Evolutionary conservation across 306 rosid genomes (phyloP).

Genomic region (Trifolium fragiferum): DNA sequence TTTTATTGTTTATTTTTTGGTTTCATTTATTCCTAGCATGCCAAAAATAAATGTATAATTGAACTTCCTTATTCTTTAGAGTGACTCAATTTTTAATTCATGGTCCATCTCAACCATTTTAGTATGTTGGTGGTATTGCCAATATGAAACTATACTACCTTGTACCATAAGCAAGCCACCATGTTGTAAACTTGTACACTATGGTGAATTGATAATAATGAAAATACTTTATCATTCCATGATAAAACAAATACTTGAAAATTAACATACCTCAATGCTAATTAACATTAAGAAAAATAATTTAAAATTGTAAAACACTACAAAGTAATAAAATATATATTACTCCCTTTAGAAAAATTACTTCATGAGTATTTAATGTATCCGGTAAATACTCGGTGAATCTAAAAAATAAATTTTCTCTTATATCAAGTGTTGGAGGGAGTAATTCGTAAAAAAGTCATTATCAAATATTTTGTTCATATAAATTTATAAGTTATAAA

Average conservation of each 20-base stretch:
- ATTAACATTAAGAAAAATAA: background rate
- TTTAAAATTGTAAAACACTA: too few relatives aligned
- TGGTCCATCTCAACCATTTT: background rate
- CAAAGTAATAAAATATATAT: too few relatives aligned
- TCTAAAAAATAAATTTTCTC: too few relatives aligned
- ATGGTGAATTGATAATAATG: background rate
- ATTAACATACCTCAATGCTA: background rate
- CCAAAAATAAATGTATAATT: slow-evolving; percentile 32
- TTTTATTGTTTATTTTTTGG: slow-evolving; percentile 14
- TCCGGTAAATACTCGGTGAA: too few relatives aligned
- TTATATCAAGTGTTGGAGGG: too few relatives aligned
- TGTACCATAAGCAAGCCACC: slow-evolving; percentile 3
- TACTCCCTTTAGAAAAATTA: too few relatives aligned
- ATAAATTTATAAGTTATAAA: too few relatives aligned
- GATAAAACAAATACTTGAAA: background rate
- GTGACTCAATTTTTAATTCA: slow-evolving; percentile 8
- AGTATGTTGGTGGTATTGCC: background rate
- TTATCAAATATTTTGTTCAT: too few relatives aligned
- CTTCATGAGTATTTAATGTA: too few relatives aligned
- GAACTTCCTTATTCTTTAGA: slow-evolving; percentile 16
- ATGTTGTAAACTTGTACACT: background rate
- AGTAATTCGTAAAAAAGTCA: too few relatives aligned
- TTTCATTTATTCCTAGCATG: slow-evolving; percentile 32
- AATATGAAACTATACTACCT: background rate
- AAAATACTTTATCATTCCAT: background rate